Conservation (phyloP, 225 moss, liverwort and hornwort genomes). For the Asterella californica region DNA sequence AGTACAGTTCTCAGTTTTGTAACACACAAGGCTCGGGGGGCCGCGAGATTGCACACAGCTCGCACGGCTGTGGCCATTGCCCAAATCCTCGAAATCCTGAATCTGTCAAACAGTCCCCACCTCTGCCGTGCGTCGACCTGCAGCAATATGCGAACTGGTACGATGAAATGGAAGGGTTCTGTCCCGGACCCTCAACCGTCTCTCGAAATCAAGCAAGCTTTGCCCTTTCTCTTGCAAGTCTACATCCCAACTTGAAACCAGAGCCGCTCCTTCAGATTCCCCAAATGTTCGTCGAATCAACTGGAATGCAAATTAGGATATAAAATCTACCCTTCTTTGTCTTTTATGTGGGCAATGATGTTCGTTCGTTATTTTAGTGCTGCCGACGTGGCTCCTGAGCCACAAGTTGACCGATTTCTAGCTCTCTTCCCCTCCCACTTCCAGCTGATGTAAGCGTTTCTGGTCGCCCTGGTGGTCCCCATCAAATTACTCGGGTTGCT, state of each 20-base stretch:
- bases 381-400: slow-evolving; percentile 8
- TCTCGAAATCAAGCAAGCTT: not conserved
- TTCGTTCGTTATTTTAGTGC: not conserved
- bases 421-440: not conserved
- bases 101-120: not conserved
- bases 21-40: slow-evolving; percentile 31
- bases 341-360: not conserved
- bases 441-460: not conserved
- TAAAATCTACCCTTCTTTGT: not conserved
- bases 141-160: slow-evolving; percentile 7
- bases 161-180: not conserved
- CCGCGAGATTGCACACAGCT: slow-evolving; percentile 39
- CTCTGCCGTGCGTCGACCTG: slow-evolving; percentile 4
- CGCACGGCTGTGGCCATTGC: slow-evolving; percentile 43
- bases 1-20: too few species aligned
- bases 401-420: not conserved
- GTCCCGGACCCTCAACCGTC: not conserved
- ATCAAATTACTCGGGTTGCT: not conserved
- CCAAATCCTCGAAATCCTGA: slow-evolving; percentile 21
- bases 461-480: not conserved
- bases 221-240: not conserved
- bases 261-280: slow-evolving; percentile 12
- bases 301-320: not conserved
- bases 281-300: slow-evolving; percentile 4
- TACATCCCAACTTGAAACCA: not conserved